These are phyloP conservation scores for Durusdinium trenchii DNA, from an alignment of 73 alveolate genomes.

Conservation along the genomic window DNA sequence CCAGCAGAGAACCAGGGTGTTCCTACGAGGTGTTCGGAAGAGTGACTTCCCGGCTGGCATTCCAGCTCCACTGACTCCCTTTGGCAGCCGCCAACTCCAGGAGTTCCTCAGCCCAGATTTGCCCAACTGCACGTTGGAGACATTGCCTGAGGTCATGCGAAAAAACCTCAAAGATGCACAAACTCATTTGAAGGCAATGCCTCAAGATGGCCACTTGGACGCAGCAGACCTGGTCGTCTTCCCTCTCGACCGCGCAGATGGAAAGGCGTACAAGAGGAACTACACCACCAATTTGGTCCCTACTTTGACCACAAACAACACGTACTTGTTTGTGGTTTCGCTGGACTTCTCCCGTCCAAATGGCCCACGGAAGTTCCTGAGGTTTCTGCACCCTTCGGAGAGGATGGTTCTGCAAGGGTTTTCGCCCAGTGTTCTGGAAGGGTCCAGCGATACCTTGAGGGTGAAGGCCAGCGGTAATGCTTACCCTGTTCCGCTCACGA, in stretches of 20 bases:
- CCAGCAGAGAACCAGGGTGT: not conserved
- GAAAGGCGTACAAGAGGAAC: not conserved
- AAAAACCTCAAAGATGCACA: too few relatives aligned
- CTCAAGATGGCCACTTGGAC: too few relatives aligned
- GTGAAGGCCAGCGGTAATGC: not conserved
- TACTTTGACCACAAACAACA: not conserved
- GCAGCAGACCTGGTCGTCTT: too few relatives aligned
- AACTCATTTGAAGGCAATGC: too few relatives aligned
- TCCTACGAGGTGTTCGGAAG: not conserved
- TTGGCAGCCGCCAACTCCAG: too few relatives aligned
- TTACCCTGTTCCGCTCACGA: constrained; percentile 25
- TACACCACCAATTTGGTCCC: not conserved
- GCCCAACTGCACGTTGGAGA: too few relatives aligned
- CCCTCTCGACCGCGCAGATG: constrained; percentile 6
- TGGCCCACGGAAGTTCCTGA: not conserved
- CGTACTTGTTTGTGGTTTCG: not conserved
- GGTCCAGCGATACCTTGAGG: not conserved
- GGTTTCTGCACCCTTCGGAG: not conserved
- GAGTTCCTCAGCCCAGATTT: too few relatives aligned
- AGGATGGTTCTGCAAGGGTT: not conserved
- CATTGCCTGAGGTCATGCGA: too few relatives aligned
- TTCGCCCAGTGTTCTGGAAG: not conserved
- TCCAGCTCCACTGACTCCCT: too few relatives aligned
- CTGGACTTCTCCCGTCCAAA: not conserved
- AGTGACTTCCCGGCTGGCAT: not conserved